Conservation (phyloP, 805 yeast species). For the Lipomyces sp. region DNA sequence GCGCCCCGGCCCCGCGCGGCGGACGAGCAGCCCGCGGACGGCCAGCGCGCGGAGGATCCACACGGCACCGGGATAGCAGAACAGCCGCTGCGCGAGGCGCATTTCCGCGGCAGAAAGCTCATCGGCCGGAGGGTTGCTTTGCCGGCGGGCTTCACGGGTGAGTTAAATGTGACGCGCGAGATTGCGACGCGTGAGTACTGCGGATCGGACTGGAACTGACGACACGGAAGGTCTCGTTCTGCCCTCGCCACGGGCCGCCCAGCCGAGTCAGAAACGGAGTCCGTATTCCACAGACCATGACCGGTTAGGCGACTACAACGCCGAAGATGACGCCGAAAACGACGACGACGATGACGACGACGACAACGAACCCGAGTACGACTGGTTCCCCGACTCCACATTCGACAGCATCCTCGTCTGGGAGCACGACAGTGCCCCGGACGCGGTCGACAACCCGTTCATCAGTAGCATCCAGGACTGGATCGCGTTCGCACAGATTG, state of each 20-base stretch:
- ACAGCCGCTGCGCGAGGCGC: constrained; percentile 12
- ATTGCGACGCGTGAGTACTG: no score
- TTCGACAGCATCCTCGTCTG: constrained; percentile 17
- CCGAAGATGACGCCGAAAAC: neutral
- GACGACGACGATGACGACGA: constrained; percentile 4
- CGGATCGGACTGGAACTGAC: no score
- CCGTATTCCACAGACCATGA: neutral
- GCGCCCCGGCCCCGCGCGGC: no score
- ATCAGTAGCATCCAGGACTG: constrained; percentile 19
- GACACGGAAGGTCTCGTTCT: no score
- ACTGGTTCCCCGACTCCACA: constrained; percentile 8
- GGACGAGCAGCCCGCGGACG: no score
- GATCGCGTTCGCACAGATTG: constrained; percentile 17
- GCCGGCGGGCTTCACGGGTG: constrained; percentile 13
- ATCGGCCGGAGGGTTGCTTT: constrained; percentile 11
- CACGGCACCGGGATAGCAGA: no score
- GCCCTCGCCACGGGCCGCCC: constrained; percentile 1
- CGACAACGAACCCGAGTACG: neutral
- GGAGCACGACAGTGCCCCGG: constrained; percentile 24
- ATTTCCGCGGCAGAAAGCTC: constrained; percentile 24
- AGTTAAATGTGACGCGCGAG: neutral
- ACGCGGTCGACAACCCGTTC: constrained; percentile 8
- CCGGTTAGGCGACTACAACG: neutral
- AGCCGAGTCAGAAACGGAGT: neutral
- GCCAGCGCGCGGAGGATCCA: no score